Conservation (phyloP, 2,329 filamentous ascomycete species). For the Ophiostoma himal-ulmi region DNA sequence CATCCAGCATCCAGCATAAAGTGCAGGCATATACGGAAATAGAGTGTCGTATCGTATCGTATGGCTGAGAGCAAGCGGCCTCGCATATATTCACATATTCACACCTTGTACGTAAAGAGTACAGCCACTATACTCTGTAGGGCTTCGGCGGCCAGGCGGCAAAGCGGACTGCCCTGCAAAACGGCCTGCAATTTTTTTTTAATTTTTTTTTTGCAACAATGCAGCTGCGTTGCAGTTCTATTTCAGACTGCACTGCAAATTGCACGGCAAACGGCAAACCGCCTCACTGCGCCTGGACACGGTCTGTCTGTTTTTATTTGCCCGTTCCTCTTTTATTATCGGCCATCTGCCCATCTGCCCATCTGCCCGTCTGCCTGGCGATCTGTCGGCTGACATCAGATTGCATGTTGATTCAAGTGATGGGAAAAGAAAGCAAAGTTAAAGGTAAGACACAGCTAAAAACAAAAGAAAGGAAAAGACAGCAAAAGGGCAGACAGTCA, state of each 20-base stretch:
- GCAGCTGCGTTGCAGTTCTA: neutral
- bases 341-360: neutral
- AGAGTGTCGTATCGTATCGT: neutral
- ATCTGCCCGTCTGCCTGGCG: neutral
- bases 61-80: neutral
- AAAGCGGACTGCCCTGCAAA: neutral
- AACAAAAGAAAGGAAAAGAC: neutral
- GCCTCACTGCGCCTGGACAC: neutral
- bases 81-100: neutral
- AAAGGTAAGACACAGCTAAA: neutral
- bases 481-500: neutral
- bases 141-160: too few relatives aligned
- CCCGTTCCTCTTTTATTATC: neutral
- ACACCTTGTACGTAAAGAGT: neutral
- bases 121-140: neutral
- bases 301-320: too few relatives aligned
- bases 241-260: neutral
- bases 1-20: neutral
- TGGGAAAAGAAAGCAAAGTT: neutral
- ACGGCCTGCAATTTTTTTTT: too few relatives aligned
- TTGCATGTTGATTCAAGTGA: neutral
- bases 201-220: too few relatives aligned
- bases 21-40: neutral
- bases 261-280: neutral
- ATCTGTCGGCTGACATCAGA: conserved; percentile 9